A percentile compares a stretch with the other conserved stretches of the same genome.
These are phyloP conservation scores for Lentinula detonsa DNA, from an alignment of 768 basidiomycete species.

Conservation along the genomic window DNA sequence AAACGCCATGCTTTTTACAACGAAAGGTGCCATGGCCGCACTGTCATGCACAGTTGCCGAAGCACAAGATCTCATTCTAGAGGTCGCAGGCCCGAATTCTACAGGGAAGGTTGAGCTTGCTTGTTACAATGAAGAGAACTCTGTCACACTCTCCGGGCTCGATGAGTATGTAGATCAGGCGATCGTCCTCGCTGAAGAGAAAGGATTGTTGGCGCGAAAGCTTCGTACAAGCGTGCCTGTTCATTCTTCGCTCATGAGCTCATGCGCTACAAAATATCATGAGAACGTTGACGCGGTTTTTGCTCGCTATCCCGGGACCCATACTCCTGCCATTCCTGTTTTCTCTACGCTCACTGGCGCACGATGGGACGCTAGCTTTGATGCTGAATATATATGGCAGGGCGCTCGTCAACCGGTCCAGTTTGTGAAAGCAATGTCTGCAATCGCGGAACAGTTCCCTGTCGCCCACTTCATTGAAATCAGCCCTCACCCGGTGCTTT, in stretches of 20 bases:
- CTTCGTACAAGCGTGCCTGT: conserved; percentile 30
- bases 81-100: conserved; percentile 4
- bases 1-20: conserved; percentile 22
- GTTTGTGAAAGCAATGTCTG: conserved; percentile 26
- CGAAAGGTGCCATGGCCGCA: conserved; percentile 38
- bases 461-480: conserved; percentile 29
- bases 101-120: conserved; percentile 25
- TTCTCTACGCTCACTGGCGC: conserved; percentile 32
- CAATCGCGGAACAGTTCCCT: conserved; percentile 13
- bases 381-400: conserved; percentile 34
- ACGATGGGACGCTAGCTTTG: conserved; percentile 16
- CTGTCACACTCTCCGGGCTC: conserved; percentile 31
- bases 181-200: conserved; percentile 19
- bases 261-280: conserved; percentile 23
- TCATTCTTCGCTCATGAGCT: conserved; percentile 32
- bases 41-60: conserved; percentile 25
- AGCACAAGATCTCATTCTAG: conserved; percentile 19
- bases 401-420: conserved; percentile 29
- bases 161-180: conserved; percentile 20
- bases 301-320: conserved; percentile 20
- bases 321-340: conserved; percentile 19
- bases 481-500: conserved; percentile 31
- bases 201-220: conserved; percentile 27
- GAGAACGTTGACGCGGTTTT: conserved; percentile 25
- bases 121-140: conserved; percentile 32